Base-by-base conservation (phyloP, 2,329 filamentous ascomycete genomes). In the Colletotrichum shisoi region DNA sequence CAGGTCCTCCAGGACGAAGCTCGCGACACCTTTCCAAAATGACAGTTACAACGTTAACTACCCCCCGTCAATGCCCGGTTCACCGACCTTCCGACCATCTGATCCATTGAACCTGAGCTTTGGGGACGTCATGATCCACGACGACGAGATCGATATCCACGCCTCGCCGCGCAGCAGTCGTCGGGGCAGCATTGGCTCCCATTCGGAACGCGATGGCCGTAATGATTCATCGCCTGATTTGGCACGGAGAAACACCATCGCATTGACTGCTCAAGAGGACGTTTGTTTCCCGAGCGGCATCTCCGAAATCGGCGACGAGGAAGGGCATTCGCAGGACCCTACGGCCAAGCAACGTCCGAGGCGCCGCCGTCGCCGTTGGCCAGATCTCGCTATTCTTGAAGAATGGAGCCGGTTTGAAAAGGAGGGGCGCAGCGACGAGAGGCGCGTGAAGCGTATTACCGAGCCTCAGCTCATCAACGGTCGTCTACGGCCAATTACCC, bases 401-500 rank as follows among this genome's bases (percentile, higher is more conserved):
- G 92, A 96, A 70, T 99, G 94, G 94, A 93, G 90, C 69, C 86
- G 86, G 4, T 89, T 94, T 71, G 95, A 99, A 77, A 97, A 96
- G 77, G 93, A 97, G 75, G 89, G 90, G 65, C 87, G 92, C 59
- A 94, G 87, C 60, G 92, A 95, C 64, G 92, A 91, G 62, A 87
- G 92, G 46, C 88, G 93, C 3, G 90, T 91, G 53, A 97, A 97
- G 80, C 95, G 91, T 76, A 94, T 98, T 71, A 96, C 91, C 6
- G 95, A 99, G 75, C 95, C 95, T 11, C 89, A 97, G 74, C 87
- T 98, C 71, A 90, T 99, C 67, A 94, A 94, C 67, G 95, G 95
- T 0, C 87, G 95, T 61, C 81, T 99, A 51, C 89, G 95, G 5
- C 93, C 94, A 13, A 88, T 92, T 45, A 89, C 91, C 70, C 87